phyloP scores from a whole-genome alignment of 345 rosid species.

The Eucalyptus sp. region DNA sequence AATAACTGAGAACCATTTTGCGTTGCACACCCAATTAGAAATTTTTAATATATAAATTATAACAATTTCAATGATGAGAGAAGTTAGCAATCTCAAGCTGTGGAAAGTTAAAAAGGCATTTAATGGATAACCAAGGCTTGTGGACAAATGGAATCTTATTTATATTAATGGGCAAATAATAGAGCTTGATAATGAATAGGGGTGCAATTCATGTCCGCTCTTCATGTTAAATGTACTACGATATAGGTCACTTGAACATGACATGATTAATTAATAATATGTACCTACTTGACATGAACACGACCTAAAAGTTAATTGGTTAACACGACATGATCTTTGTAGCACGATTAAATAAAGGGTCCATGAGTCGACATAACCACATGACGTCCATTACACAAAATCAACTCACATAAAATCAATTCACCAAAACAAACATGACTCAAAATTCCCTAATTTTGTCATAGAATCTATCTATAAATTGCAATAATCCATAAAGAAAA shows the following conservation, averaged over 20 bases:
- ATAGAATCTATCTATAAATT: background rate
- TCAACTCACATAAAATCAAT: background rate
- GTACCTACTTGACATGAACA: background rate
- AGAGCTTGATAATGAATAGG: background rate
- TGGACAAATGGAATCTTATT: background rate
- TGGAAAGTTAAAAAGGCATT: background rate
- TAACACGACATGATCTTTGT: background rate
- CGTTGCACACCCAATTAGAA: background rate
- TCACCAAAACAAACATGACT: background rate
- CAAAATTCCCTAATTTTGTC: background rate
- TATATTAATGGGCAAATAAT: background rate
- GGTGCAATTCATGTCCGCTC: background rate
- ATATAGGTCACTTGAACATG: background rate
- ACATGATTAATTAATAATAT: background rate
- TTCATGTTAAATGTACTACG: background rate
- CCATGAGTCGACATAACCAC: background rate
- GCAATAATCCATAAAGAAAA: background rate
- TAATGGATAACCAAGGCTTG: background rate
- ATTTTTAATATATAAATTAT: background rate
- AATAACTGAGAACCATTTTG: background rate
- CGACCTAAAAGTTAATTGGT: background rate
- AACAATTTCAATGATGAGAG: background rate
- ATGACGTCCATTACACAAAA: background rate
- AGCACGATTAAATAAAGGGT: background rate
- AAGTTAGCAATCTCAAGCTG: background rate